Base-by-base conservation (phyloP, 2,329 filamentous ascomycete genomes). In the Coniochaeta sp. region DNA sequence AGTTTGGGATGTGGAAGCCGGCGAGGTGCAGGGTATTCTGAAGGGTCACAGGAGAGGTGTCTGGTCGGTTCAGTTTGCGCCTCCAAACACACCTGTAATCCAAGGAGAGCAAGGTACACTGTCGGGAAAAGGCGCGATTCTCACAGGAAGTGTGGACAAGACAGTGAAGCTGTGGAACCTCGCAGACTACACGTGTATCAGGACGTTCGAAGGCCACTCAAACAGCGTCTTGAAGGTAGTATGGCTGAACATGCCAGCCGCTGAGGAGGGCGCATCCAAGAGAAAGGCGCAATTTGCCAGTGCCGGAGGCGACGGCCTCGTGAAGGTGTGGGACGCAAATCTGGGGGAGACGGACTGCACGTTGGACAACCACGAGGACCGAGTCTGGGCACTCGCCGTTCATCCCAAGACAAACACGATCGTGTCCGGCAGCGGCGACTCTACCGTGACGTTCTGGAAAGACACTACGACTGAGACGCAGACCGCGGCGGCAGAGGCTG, bases 131-230 rank as follows among this genome's bases (percentile, higher is more conserved):
- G 93, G 93, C 2, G 81, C 96, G 54, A 80, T 96, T 14, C 82
- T 96, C 30, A 98, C 95, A 0, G 95, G 92, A 38, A 96, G 91
- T 66, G 95, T 93, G 69, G 95, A 99, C 74, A 97, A 97, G 76
- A 98, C 91, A 0, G 84, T 98, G 69, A 96, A 96, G 73, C 82
- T 99, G 10, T 99, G 96, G 96, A 97, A 85, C 71, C 79, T 99
- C 63, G 83, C 88, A 2, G 93, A 96, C 74, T 99, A 97, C 75
- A 91, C 87, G 65, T 99, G 95, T 74, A 78, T 99, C 54, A 82
- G 93, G 60, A 98, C 95, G 0, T 95, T 98, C 60, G 96, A 99
- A 74, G 95, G 95, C 0, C 95, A 99, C 73, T 93, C 92, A 5
- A 96, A 98, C 76, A 96, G 90, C 67, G 90, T 99, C 2, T 79